Evolutionary conservation across 164 flowering plant species (phyloP), one percentile per base, ranked within the genome.

Genomic region (Vitis rupestris): DNA sequence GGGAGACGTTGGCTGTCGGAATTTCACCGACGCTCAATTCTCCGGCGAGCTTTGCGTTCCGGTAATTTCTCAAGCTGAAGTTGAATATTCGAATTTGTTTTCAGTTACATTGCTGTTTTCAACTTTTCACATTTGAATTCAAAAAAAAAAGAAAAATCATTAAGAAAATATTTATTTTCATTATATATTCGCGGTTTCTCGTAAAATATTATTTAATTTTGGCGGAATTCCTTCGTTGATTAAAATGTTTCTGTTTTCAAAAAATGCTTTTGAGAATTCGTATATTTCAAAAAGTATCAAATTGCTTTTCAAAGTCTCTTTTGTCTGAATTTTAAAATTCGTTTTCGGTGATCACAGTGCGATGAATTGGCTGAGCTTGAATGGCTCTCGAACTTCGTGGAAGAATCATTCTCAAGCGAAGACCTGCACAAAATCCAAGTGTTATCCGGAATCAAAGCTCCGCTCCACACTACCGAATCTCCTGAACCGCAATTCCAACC

Each of bases 351-450:
- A 65, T 67, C 47, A 62, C 93, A 94, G 98, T 87, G 82, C 59
- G 98, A 92, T 37, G 98, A 92, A 56, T 31, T 89, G 74, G 93
- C 90, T n/a, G 91, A 94, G 78, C 89, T 94, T 1, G 97, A 94
- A 79, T 92, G 98, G 98, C 90, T 92, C 2, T 94, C 98, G 54
- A 90, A 90, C 71, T 89, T 94, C 74, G 92, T 87, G 61, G 98
- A 92, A 67, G 97, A 94, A 65, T 90, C 97, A 1, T 94, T 92
- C 81, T 87, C 98, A 7, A 82, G 81, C 71, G 88, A 84, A 47
- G 91, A 87, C 66, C 69, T 87, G 11, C 88, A 84, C 27, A 87
- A 80, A 67, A 37, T 37, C 44, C 44, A 37, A 37, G 44, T 37
- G 44, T 37, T 37, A 37, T 37, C 44, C 1, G 44, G 44, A 37